phyloP scores from a whole-genome alignment of 306 rosid genomes.

The Begonia peltatifolia region DNA sequence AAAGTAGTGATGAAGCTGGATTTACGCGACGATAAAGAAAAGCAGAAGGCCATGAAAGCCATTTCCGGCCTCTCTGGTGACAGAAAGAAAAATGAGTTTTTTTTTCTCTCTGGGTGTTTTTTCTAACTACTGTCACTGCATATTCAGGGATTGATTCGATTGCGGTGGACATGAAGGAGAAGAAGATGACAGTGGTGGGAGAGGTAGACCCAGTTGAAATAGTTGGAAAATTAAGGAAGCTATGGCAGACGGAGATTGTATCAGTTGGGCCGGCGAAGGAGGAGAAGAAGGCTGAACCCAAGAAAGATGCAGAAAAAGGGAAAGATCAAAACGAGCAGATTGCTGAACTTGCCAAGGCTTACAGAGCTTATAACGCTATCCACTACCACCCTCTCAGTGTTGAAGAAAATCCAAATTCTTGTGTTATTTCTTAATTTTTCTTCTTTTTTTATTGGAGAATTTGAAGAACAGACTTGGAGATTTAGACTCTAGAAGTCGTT shows the following conservation, averaged over 20 bases:
- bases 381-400: conserved; percentile 29
- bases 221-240: conserved; percentile 47
- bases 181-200: conserved; percentile 59
- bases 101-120: not conserved
- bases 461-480: too few species aligned
- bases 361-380: not conserved
- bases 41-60: conserved; percentile 57
- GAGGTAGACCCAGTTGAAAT: conserved; percentile 44
- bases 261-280: conserved; percentile 74
- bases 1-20: conserved; percentile 60
- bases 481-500: too few species aligned
- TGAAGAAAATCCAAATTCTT: conserved; percentile 65
- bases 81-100: not conserved
- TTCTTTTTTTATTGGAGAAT: too few species aligned
- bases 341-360: conserved; percentile 1
- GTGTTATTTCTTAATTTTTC: conserved; percentile 40
- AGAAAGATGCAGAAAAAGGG: conserved; percentile 28
- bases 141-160: conserved; percentile 67
- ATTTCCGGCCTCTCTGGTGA: conserved; percentile 50
- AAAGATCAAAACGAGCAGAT: conserved; percentile 2
- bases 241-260: conserved; percentile 50
- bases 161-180: conserved; percentile 79
- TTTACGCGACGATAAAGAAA: conserved; percentile 46
- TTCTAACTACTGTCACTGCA: not conserved
- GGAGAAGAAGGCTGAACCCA: conserved; percentile 15